Percentiles rank a stretch among this genome's conserved stretches.
Conservation (phyloP, 78 protist genomes). For the Dictyostelium firmibasis region DNA sequence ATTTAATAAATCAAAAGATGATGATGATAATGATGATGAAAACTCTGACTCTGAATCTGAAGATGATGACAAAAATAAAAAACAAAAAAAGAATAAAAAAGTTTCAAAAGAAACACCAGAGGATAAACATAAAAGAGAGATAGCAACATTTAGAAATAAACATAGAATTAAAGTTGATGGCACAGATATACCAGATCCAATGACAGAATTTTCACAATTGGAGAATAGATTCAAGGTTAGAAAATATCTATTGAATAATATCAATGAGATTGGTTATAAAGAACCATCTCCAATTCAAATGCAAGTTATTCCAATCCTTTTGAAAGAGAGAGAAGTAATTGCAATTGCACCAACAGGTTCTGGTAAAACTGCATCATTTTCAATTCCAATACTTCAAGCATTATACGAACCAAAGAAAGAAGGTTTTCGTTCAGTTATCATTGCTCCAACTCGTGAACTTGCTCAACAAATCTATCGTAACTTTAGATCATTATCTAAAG, state of each 20-base stretch:
- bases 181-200: constrained; percentile 66
- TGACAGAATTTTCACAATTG: constrained; percentile 30
- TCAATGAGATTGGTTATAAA: constrained; percentile 11
- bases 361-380: constrained; percentile 95
- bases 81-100: background rate
- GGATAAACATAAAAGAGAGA: constrained; percentile 29
- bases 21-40: background rate
- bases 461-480: constrained; percentile 88
- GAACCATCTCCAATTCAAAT: constrained; percentile 84
- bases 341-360: constrained; percentile 96
- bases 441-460: constrained; percentile 93
- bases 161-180: constrained; percentile 49
- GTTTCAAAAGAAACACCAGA: constrained; percentile 12
- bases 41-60: background rate
- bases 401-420: constrained; percentile 23
- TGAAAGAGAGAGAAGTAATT: constrained; percentile 87
- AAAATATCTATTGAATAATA: constrained; percentile 22
- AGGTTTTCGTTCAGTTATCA: constrained; percentile 87
- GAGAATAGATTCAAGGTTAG: constrained; percentile 15
- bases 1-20: constrained; percentile 1
- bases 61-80: background rate
- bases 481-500: constrained; percentile 13
- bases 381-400: constrained; percentile 82
- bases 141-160: background rate
- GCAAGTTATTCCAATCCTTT: constrained; percentile 78